These are phyloP conservation scores for Trichophyton schoenleinii DNA, from an alignment of 2,329 filamentous ascomycete genomes.

Conservation along the genomic window DNA sequence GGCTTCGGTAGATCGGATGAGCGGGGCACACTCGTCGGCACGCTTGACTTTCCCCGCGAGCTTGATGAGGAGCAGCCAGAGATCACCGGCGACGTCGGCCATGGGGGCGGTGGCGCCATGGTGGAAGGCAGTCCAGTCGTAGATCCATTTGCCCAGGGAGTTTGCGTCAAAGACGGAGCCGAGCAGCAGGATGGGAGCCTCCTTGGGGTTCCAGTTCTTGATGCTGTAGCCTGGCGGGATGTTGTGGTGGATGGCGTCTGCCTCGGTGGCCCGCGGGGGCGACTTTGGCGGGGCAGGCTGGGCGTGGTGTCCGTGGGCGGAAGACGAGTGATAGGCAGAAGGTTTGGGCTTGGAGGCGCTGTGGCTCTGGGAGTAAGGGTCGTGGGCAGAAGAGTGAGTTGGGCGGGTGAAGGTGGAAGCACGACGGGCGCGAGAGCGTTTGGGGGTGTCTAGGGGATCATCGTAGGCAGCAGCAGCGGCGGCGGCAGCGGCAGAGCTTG, in stretches of 20 bases:
- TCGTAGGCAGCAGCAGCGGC: slow-evolving; percentile 31
- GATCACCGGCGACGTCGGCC: slow-evolving; percentile 79
- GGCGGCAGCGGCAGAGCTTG: not conserved
- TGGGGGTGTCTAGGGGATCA: slow-evolving; percentile 37
- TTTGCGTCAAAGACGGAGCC: slow-evolving; percentile 96
- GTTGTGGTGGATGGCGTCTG: slow-evolving; percentile 49
- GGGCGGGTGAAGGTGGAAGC: slow-evolving; percentile 41
- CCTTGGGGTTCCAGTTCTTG: slow-evolving; percentile 95
- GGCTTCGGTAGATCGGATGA: slow-evolving; percentile 60
- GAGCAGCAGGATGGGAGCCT: slow-evolving; percentile 84
- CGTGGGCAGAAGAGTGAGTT: slow-evolving; percentile 20
- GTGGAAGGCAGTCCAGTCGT: slow-evolving; percentile 95
- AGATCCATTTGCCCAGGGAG: slow-evolving; percentile 97
- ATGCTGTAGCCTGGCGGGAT: slow-evolving; percentile 86
- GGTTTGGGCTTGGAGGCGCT: slow-evolving; percentile 23
- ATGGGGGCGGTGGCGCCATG: slow-evolving; percentile 72
- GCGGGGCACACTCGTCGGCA: slow-evolving; percentile 62
- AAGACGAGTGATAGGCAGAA: too few relatives aligned
- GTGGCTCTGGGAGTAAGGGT: slow-evolving; percentile 24
- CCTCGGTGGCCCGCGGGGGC: slow-evolving; percentile 47
- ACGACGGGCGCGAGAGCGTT: slow-evolving; percentile 40
- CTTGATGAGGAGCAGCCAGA: slow-evolving; percentile 92
- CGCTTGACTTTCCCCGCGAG: slow-evolving; percentile 88
- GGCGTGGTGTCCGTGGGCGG: slow-evolving; percentile 19
- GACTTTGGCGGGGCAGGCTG: slow-evolving; percentile 22